These are phyloP conservation scores for Platismatia glauca DNA, from an alignment of 495 filamentous ascomycete species.

Conservation along the genomic window DNA sequence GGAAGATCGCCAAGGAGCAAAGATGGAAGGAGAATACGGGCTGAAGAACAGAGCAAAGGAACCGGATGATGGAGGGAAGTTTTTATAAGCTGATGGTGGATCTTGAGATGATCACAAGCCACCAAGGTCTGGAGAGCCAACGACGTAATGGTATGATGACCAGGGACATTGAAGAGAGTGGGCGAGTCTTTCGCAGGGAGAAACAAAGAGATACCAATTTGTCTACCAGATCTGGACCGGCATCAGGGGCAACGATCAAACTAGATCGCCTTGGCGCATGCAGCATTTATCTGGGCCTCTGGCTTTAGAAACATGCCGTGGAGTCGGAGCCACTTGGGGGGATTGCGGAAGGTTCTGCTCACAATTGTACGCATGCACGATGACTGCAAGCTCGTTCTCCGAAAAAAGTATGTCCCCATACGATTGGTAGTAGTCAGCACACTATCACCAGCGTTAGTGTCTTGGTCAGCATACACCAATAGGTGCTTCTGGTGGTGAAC, in stretches of 20 bases:
- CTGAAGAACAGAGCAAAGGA: neutral
- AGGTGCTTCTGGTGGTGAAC: neutral
- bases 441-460: neutral
- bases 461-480: neutral
- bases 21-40: conserved; percentile 45
- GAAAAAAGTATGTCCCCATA: neutral
- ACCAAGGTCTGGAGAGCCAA: neutral
- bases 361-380: neutral
- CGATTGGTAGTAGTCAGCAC: neutral
- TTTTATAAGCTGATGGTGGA: neutral
- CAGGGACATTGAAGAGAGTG: neutral
- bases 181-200: neutral
- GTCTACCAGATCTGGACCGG: neutral
- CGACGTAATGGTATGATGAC: too few species aligned
- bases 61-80: neutral
- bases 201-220: neutral
- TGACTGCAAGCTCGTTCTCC: neutral
- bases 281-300: neutral
- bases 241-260: neutral
- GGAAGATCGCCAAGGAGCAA: conserved; percentile 48
- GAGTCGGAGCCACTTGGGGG: neutral
- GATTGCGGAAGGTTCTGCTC: neutral
- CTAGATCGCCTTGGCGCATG: neutral
- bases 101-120: neutral
- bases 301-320: neutral